Evolutionary conservation across 495 filamentous ascomycete species (phyloP), one percentile per base, ranked within the genome.

Genomic region (Aspergillus olivimuriae): DNA sequence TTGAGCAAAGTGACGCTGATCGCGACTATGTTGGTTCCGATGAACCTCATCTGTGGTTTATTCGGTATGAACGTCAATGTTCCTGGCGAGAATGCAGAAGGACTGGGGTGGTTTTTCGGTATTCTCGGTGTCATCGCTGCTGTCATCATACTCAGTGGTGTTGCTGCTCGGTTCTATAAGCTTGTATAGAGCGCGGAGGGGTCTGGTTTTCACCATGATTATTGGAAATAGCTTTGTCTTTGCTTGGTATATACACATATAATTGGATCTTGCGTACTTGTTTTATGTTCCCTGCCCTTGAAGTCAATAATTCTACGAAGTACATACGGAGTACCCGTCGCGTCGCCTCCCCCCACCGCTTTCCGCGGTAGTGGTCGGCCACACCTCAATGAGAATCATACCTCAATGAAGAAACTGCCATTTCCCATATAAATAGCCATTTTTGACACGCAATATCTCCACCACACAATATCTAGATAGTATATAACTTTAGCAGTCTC

Each of bases 51-150:
- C 47, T 89, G 84, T 17, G 92, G 92, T 70, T 71, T 98, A 41
- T 98, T 96, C 61, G 92, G 92, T 11, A 98, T 98, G 92, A 98
- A 98, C 65, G 89, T 98, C 6, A 44, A 58, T 18, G 84, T 97
- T 2, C 92, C 92, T 2, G 95, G 81, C 21, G 59, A 61, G 46
- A 55, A 81, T 9, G 45, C 48, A 0, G 61, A 62, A 0, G 75
- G 73, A 20, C 63, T 90, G 12, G 68, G 56, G 11, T 86, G 90
- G 68, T 98, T 89, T 66, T 91, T 89, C 63, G 78, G 77, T 7
- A 92, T 95, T 46, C 35, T 94, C 6, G 85, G 82, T 5, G 68
- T 73, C 30, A 80, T 95, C 45, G 52, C 70, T 4, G 53, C 60
- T 7, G 81, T 91, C 51, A 73, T 82, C 31, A 31, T 80, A 4